Evolutionary conservation across 371 early-diverging fungal species (phyloP), one percentile per base, ranked within the genome.

Genomic region (Cokeromyces recurvatus): DNA sequence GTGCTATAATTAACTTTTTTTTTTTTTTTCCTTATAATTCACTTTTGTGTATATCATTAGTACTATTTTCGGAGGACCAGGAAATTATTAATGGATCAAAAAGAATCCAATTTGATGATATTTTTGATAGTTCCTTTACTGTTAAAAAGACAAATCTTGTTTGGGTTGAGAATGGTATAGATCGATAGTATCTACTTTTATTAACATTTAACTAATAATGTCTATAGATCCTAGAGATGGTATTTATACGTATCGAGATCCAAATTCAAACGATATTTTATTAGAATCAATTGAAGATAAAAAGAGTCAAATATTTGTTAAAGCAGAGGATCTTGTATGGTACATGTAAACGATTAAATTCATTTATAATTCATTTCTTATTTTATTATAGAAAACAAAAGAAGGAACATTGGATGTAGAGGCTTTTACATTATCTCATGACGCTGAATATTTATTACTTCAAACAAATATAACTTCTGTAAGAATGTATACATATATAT

Each of bases 371-470:
- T 0, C 37, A 57, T 14, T 56, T 51, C 39, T 46, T 32, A 25
- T 45, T 51, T 7, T 49, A 57, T 32, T 50, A 21, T 53, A 56
- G 51, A 22, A 53, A 50, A 38, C 57, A 12, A 43, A 59, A 17
- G 47, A 64, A n/a, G 36, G 49, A 11, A 39, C 48, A 2, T 54
- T 78, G 21, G 45, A 59, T 4, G 71, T 78, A 14, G 53, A 73
- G n/a, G 54, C 67, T 9, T 78, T 75, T 47, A 54, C 65, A n/a
- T 66, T 89, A 22, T 94, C 94, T 0, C 72, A 83, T 25, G 92
- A 92, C 60, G 75, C 87, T 56, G 60, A 89, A 49, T 89, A 81
- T 54, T 52, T 94, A 11, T 74, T 93, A 43, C 57, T 92, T 24
- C 77, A 66, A 32, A 80, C 86, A 1, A 74, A 87, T 39, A 51